Base-by-base conservation (phyloP, 2,329 filamentous ascomycete genomes). In the Cytospora chrysosperma region DNA sequence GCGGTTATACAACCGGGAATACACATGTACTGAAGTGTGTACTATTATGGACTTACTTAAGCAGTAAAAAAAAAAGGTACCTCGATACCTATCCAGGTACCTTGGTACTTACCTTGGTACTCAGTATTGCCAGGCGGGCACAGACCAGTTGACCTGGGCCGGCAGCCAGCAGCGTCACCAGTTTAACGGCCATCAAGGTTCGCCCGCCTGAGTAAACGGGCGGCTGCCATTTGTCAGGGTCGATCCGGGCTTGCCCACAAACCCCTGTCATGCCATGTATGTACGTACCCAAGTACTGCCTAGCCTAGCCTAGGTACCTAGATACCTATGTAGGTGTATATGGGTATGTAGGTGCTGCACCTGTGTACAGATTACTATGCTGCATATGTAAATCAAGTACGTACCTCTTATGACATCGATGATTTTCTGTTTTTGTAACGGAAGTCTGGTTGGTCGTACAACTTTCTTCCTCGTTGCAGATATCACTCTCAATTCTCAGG, bases 141-240 rank as follows among this genome's bases (percentile, higher is more conserved):
- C 34, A 8, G 34, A 37, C 17, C 34, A 17, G 10, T 17, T 19
- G 4, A 37, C 34, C 34, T 37, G 40, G 28, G 28, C 28, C 28
- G 28, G 4, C 28, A 9, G 28, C n/a, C 28, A 30, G 28, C 4
- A 30, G 9, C 28, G 28, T n/a, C 4, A 30, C 28, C 28, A 30
- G 28, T 9, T 4, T 9, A 30, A 30, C 28, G 28, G n/a, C n/a
- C 43, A 47, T 47, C 43, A 47, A 47, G 43, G 43, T 47, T 24
- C 43, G 9, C 43, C 52, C 28, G 27, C 10, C 28, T 61, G 59
- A 61, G 59, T 56, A 61, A 61, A 61, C n/a, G 28, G 40, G 52
- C 52, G 9, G 49, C 30, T 43, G 43, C 55, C 27, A 65, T 63
- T 62, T 56, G 63, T 62, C 59, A 59, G 59, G 43, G n/a, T 12